Percentiles rank a stretch among this genome's conserved stretches.
phyloP scores from a whole-genome alignment of 106 monocot species.

The Phalaenopsis aphrodite region DNA sequence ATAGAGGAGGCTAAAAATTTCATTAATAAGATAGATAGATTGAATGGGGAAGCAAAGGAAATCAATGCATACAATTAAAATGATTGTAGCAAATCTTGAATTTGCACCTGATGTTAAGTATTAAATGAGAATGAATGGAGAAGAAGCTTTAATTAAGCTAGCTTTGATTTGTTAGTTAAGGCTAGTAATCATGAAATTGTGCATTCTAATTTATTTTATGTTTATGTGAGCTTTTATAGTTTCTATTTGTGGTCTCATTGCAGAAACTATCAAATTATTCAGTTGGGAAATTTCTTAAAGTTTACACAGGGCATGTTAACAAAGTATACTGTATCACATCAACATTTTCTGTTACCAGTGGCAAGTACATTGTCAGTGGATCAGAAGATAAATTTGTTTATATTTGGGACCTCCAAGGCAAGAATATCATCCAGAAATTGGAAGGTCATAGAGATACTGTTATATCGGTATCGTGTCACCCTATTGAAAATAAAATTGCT shows the following conservation, averaged over 20 bases:
- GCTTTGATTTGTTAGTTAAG: background rate
- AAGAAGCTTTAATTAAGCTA: background rate
- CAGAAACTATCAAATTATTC: constrained; percentile 88
- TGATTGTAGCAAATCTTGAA: background rate
- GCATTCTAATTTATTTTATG: background rate
- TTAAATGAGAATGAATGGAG: background rate
- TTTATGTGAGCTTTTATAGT: background rate
- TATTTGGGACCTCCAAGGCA: constrained; percentile 92
- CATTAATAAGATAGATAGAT: background rate
- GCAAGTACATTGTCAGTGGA: constrained; percentile 85
- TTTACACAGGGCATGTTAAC: constrained; percentile 84
- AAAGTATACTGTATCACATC: constrained; percentile 65
- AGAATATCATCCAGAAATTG: constrained; percentile 77
- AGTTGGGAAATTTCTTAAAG: constrained; percentile 62
- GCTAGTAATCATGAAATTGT: background rate
- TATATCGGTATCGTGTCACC: constrained; percentile 89
- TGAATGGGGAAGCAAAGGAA: background rate
- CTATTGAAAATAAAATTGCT: constrained; percentile 70
- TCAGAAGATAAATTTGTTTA: constrained; percentile 87
- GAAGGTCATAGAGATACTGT: constrained; percentile 84
- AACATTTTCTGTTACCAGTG: constrained; percentile 87
- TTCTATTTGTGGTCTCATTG: constrained; percentile 13
- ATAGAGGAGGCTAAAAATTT: background rate
- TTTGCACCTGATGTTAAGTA: background rate
- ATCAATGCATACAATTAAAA: too few species aligned